phyloP scores from a whole-genome alignment of 495 filamentous ascomycete species.

The Oidiodendron maius region DNA sequence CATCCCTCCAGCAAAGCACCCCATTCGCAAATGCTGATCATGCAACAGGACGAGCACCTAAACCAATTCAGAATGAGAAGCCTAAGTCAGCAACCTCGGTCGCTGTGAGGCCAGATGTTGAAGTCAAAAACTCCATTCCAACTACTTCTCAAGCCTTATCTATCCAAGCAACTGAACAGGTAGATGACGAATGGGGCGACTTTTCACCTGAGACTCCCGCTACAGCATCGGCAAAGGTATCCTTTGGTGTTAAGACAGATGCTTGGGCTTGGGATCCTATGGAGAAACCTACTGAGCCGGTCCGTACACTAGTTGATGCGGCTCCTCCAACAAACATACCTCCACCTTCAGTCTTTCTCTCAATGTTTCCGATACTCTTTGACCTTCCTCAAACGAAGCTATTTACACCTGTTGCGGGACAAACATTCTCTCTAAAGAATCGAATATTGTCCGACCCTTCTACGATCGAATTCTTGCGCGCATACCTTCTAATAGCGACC shows the following conservation, averaged over 20 bases:
- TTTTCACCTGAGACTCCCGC: slow-evolving; percentile 35
- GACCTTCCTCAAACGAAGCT: slow-evolving; percentile 45
- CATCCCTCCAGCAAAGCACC: slow-evolving; percentile 44
- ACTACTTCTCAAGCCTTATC: slow-evolving; percentile 17
- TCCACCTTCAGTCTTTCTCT: slow-evolving; percentile 75
- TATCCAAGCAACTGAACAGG: slow-evolving; percentile 15
- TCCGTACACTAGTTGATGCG: slow-evolving; percentile 6
- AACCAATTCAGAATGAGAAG: slow-evolving; percentile 24
- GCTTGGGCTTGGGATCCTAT: slow-evolving; percentile 24
- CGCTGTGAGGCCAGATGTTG: slow-evolving; percentile 39
- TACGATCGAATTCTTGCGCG: slow-evolving; percentile 47
- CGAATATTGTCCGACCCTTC: slow-evolving; percentile 49
- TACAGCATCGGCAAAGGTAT: background rate
- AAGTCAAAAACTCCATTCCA: slow-evolving; percentile 17
- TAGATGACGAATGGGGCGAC: slow-evolving; percentile 53
- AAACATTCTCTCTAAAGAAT: slow-evolving; percentile 46
- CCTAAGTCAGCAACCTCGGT: slow-evolving; percentile 31
- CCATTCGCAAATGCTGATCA: slow-evolving; percentile 36
- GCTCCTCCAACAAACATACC: slow-evolving; percentile 80
- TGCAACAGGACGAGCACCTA: slow-evolving; percentile 30
- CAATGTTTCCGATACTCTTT: slow-evolving; percentile 64
- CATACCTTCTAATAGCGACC: slow-evolving; percentile 50
- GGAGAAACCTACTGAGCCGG: slow-evolving; percentile 11
- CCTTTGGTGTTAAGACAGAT: slow-evolving; percentile 20
- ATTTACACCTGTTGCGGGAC: slow-evolving; percentile 47